A percentile compares a stretch with the other conserved stretches of the same genome.
Evolutionary conservation across 2,329 filamentous ascomycete species (phyloP).

Genomic region (Aspergillus intermedius): DNA sequence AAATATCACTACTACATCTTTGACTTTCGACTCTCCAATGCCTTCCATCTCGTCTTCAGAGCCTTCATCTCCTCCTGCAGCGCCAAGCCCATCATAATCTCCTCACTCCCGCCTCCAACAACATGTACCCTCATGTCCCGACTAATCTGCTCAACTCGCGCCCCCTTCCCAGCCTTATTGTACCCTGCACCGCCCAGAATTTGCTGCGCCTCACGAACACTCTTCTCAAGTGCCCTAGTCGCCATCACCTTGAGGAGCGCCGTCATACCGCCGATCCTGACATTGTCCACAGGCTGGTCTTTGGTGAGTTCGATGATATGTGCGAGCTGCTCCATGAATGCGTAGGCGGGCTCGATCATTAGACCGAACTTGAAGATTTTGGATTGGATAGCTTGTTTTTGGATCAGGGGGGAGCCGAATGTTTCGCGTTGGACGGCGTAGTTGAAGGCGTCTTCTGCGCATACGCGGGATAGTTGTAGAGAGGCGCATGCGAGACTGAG

Average conservation of each 20-base stretch:
- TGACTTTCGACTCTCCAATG: constrained; percentile 20
- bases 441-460: constrained; percentile 54
- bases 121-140: constrained; percentile 46
- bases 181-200: constrained; percentile 50
- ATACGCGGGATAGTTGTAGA: constrained; percentile 56
- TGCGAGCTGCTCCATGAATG: constrained; percentile 57
- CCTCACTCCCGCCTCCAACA: constrained; percentile 36
- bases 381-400: constrained; percentile 53
- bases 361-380: constrained; percentile 56
- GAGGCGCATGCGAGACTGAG: constrained; percentile 59
- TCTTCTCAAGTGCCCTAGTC: constrained; percentile 48
- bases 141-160: constrained; percentile 48
- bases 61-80: constrained; percentile 27
- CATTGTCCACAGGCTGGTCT: constrained; percentile 29
- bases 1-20: constrained; percentile 12
- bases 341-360: constrained; percentile 56
- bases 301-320: constrained; percentile 46
- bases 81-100: constrained; percentile 34
- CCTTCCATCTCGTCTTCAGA: constrained; percentile 19
- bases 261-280: constrained; percentile 47
- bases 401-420: constrained; percentile 53
- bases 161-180: constrained; percentile 45
- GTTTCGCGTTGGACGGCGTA: constrained; percentile 60
- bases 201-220: constrained; percentile 51
- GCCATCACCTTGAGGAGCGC: constrained; percentile 49